These are phyloP conservation scores for Prunus yedoensis DNA, from an alignment of 331 rosid genomes.

Conservation along the genomic window DNA sequence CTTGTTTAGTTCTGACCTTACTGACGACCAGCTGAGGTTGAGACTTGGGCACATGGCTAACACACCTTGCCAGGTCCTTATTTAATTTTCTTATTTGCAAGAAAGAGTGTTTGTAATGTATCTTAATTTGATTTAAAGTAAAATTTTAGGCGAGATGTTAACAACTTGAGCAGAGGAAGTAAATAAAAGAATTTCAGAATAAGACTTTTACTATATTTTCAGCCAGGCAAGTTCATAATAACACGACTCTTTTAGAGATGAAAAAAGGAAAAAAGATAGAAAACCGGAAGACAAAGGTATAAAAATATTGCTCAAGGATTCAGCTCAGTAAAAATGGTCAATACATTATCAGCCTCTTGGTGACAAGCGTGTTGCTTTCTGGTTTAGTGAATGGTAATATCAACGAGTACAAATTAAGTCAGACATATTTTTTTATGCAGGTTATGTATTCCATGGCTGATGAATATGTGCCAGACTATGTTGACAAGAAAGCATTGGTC, in stretches of 20 bases:
- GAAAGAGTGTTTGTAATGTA: slow-evolving; percentile 5
- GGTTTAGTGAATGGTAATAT: background rate
- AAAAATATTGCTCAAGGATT: background rate
- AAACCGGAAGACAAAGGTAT: background rate
- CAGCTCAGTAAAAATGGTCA: background rate
- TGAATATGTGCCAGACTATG: slow-evolving; percentile 94
- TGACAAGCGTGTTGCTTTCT: slow-evolving; percentile 3
- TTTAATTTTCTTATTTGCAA: slow-evolving; percentile 10
- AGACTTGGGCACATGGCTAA: slow-evolving; percentile 93
- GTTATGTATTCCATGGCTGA: slow-evolving; percentile 92
- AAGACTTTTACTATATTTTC: background rate
- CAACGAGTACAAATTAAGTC: background rate
- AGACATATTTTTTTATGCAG: slow-evolving; percentile 45
- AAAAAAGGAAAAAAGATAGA: background rate
- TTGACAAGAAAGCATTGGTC: slow-evolving; percentile 83
- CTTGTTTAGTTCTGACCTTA: slow-evolving; percentile 98
- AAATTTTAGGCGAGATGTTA: slow-evolving; percentile 3
- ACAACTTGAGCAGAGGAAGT: background rate
- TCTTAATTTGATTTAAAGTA: background rate
- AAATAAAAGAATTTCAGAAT: background rate
- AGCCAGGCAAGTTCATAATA: background rate
- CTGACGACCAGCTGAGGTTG: slow-evolving; percentile 83
- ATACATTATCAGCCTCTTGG: background rate
- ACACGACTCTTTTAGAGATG: background rate
- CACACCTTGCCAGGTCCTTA: slow-evolving; percentile 82